Percentiles rank a stretch among this genome's conserved stretches.
Conservation (phyloP, 2,329 filamentous ascomycete genomes). For the Acephala macrosclerotiorum region DNA sequence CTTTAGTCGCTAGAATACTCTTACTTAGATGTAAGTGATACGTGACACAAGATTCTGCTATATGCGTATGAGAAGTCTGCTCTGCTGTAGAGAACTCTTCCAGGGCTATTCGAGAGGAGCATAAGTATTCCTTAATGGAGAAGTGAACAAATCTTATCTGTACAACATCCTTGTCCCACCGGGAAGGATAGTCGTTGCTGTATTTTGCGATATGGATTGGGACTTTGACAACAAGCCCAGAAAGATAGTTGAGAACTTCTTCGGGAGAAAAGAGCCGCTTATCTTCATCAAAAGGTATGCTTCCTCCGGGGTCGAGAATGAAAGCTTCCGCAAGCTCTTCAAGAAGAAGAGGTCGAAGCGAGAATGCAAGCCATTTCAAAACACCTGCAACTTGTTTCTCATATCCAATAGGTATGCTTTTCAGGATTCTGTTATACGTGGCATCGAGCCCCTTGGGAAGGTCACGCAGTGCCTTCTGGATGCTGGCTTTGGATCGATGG, state of each 20-base stretch:
- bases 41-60: not conserved
- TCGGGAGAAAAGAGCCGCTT: constrained; percentile 42
- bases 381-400: constrained; percentile 31
- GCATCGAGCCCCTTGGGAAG: constrained; percentile 35
- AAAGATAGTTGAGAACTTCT: constrained; percentile 29
- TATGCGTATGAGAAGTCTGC: not conserved
- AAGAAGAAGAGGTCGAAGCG: constrained; percentile 38
- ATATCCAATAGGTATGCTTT: constrained; percentile 29
- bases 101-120: constrained; percentile 24
- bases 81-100: not conserved
- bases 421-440: constrained; percentile 38
- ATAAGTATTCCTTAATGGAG: constrained; percentile 44
- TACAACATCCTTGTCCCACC: not conserved
- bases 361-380: constrained; percentile 41
- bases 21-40: constrained; percentile 9
- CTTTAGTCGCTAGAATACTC: not conserved
- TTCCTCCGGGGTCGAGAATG: constrained; percentile 28
- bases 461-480: constrained; percentile 24
- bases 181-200: too few species aligned
- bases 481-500: constrained; percentile 1
- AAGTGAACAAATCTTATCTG: constrained; percentile 41
- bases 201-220: too few species aligned
- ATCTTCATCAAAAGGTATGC: constrained; percentile 28
- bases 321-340: constrained; percentile 32
- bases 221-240: constrained; percentile 14